phyloP scores from a whole-genome alignment of 2,329 filamentous ascomycete species.

The Emericellopsis cladophorae region DNA sequence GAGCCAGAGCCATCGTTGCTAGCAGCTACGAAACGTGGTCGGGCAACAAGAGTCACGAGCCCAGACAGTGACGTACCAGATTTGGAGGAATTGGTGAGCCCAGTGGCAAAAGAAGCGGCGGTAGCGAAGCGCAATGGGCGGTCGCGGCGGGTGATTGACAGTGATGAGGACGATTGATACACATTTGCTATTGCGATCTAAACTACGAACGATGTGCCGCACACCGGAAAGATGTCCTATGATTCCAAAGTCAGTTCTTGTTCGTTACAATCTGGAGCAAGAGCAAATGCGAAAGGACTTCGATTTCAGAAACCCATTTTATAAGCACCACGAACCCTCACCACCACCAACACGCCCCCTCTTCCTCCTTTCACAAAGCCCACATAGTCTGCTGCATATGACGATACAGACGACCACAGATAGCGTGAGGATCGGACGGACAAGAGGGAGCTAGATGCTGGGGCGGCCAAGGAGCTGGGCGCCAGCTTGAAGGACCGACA shows the following conservation, averaged over 20 bases:
- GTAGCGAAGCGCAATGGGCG: too few species aligned
- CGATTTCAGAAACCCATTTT: slow-evolving; percentile 30
- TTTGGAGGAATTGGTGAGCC: slow-evolving; percentile 11
- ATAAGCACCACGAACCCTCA: slow-evolving; percentile 30
- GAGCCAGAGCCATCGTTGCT: slow-evolving; percentile 15
- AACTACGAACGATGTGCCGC: too few species aligned
- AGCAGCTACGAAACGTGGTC: slow-evolving; percentile 3
- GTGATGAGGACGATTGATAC: too few species aligned
- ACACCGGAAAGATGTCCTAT: too few species aligned
- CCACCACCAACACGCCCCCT: slow-evolving; percentile 14
- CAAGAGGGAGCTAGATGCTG: slow-evolving; percentile 5
- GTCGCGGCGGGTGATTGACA: too few species aligned
- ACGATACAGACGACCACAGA: slow-evolving; percentile 13
- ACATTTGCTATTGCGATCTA: too few species aligned
- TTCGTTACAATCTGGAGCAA: too few species aligned
- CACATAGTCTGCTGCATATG: slow-evolving; percentile 15
- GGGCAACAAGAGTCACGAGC: slow-evolving; percentile 14
- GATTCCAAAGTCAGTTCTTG: too few species aligned
- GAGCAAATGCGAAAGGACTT: slow-evolving; percentile 9
- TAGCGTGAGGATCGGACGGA: slow-evolving; percentile 3
- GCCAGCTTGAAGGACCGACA: slow-evolving; percentile 3
- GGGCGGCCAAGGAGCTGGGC: slow-evolving; percentile 5
- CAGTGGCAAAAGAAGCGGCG: too few species aligned
- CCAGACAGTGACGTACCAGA: slow-evolving; percentile 29
- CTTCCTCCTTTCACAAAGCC: slow-evolving; percentile 4